A percentile compares a stretch with the other conserved stretches of the same genome.
Evolutionary conservation across 1,284 basidiomycete species (phyloP).

Genomic region (Tausonia pullulans): DNA sequence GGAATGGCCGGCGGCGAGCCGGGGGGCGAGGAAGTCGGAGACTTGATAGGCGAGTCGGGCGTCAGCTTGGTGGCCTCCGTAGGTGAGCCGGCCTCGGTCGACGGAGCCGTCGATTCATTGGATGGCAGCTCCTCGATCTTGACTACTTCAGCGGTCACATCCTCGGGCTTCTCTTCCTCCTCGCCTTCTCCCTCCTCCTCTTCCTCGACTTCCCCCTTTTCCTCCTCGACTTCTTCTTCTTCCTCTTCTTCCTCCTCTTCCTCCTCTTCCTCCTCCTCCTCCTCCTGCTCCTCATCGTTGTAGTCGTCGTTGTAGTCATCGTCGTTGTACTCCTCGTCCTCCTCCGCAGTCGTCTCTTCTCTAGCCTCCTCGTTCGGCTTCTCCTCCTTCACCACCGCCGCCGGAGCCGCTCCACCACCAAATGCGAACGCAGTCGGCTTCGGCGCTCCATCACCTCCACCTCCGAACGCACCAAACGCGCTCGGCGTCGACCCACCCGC

Average conservation of each 20-base stretch:
- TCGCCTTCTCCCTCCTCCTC: constrained; percentile 19
- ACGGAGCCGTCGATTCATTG: no score
- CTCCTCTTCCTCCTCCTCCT: constrained; percentile 19
- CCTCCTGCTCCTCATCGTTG: constrained; percentile 18
- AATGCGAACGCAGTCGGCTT: constrained; percentile 1
- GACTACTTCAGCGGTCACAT: constrained; percentile 14
- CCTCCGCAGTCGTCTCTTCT: neutral
- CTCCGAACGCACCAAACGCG: no score
- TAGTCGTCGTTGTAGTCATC: neutral
- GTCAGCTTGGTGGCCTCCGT: neutral
- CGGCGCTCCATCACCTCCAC: neutral
- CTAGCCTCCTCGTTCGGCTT: neutral
- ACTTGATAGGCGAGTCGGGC: neutral
- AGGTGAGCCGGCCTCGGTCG: neutral
- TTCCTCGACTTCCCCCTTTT: neutral
- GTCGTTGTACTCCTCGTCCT: neutral
- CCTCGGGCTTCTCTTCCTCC: constrained; percentile 18
- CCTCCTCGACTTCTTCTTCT: constrained; percentile 12
- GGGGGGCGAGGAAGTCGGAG: neutral
- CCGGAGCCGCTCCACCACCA: neutral
- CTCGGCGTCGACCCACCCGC: no score
- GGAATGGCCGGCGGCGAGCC: neutral
- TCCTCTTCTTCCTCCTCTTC: constrained; percentile 21
- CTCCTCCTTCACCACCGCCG: neutral
- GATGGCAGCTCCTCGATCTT: constrained; percentile 5